These are phyloP conservation scores for Candida dajiaensis DNA, from an alignment of 805 yeast species.

Conservation along the genomic window DNA sequence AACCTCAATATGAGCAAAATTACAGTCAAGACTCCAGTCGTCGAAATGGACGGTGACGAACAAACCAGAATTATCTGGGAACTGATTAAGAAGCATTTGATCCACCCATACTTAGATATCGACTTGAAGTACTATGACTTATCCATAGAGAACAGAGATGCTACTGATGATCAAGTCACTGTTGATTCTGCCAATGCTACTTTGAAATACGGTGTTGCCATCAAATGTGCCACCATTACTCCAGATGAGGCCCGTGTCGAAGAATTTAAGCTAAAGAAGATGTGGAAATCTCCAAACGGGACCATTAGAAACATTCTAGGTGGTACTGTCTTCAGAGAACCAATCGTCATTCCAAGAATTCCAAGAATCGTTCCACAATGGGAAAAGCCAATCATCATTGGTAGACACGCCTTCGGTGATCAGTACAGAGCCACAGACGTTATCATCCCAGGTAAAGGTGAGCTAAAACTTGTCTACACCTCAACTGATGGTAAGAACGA, in stretches of 20 bases:
- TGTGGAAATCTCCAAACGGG: conserved; percentile 98
- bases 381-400: conserved; percentile 94
- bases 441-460: conserved; percentile 75
- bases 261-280: conserved; percentile 85
- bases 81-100: conserved; percentile 77
- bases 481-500: conserved; percentile 56
- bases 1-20: conserved; percentile 42
- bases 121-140: conserved; percentile 90
- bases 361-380: conserved; percentile 88
- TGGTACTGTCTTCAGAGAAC: conserved; percentile 96
- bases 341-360: conserved; percentile 82
- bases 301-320: conserved; percentile 93
- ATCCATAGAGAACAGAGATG: conserved; percentile 80
- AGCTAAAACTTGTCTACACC: conserved; percentile 68
- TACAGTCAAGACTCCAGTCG: conserved; percentile 80
- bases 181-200: conserved; percentile 88
- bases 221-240: conserved; percentile 98
- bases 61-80: conserved; percentile 97
- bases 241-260: conserved; percentile 94
- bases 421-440: conserved; percentile 92
- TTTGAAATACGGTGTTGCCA: conserved; percentile 83
- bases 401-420: conserved; percentile 97
- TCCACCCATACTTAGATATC: conserved; percentile 78
- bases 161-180: conserved; percentile 85
- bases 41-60: conserved; percentile 97